Evolutionary conservation across 768 basidiomycete species (phyloP).

Genomic region (Glaciozyma martinii): DNA sequence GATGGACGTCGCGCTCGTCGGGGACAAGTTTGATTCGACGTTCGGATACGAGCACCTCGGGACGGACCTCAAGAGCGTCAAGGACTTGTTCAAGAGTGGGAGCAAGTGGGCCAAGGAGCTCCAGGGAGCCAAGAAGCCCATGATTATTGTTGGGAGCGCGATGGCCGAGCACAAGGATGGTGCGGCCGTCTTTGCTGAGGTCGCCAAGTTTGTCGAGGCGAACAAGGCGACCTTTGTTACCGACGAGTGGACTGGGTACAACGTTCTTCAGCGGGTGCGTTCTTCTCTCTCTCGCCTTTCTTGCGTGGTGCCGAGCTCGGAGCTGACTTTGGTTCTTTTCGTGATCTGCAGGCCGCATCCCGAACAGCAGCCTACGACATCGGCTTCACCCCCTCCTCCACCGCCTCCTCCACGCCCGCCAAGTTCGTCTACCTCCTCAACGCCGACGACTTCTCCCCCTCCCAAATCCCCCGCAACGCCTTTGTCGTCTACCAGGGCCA

Average conservation of each 20-base stretch:
- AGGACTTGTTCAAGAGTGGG: conserved; percentile 62
- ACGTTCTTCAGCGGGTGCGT: conserved; percentile 78
- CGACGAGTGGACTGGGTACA: conserved; percentile 92
- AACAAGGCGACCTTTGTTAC: conserved; percentile 69
- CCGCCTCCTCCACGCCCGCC: conserved; percentile 63
- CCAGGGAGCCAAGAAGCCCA: conserved; percentile 75
- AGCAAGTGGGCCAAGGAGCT: conserved; percentile 73
- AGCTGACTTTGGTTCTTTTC: neutral
- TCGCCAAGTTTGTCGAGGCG: conserved; percentile 68
- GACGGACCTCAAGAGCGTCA: conserved; percentile 59
- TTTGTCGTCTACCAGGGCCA: conserved; percentile 99
- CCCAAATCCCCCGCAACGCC: conserved; percentile 76
- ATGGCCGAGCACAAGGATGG: conserved; percentile 78
- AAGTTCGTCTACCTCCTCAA: conserved; percentile 96
- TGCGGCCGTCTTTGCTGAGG: conserved; percentile 60
- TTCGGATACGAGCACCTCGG: conserved; percentile 93
- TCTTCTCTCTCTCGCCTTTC: neutral
- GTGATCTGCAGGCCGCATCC: conserved; percentile 64
- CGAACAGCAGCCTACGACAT: conserved; percentile 89
- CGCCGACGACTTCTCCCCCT: conserved; percentile 85
- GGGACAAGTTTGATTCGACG: conserved; percentile 79
- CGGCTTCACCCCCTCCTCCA: conserved; percentile 78
- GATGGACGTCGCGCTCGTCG: conserved; percentile 79
- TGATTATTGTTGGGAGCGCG: conserved; percentile 87
- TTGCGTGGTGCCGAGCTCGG: neutral